phyloP scores from a whole-genome alignment of 78 protist genomes.

The Dictyostelium citrinum region DNA sequence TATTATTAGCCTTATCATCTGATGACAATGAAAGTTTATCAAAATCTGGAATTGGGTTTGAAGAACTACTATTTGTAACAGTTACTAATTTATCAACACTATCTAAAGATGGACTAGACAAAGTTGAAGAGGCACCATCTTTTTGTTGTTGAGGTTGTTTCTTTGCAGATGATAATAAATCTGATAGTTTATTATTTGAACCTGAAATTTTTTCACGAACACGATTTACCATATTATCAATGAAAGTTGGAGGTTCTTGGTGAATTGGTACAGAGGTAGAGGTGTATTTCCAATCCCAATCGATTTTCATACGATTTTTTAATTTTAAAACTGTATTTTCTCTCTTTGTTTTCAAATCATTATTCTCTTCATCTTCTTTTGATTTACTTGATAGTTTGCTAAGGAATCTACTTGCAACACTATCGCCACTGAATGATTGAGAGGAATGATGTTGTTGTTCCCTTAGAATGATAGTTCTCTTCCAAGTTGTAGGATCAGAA shows the following conservation, averaged over 20 bases:
- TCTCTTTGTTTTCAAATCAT: slow-evolving; percentile 32
- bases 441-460: slow-evolving; percentile 53
- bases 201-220: slow-evolving; percentile 5
- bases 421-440: slow-evolving; percentile 12
- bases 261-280: background rate
- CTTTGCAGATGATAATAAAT: background rate
- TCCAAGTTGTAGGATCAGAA: slow-evolving; percentile 58
- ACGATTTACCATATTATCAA: slow-evolving; percentile 2
- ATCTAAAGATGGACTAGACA: background rate
- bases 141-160: background rate
- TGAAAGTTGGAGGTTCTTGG: slow-evolving; percentile 1
- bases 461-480: background rate
- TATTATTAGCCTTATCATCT: background rate
- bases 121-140: background rate
- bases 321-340: slow-evolving; percentile 49
- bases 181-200: background rate
- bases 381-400: slow-evolving; percentile 25
- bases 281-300: slow-evolving; percentile 42
- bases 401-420: slow-evolving; percentile 41
- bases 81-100: background rate
- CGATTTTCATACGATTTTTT: slow-evolving; percentile 51
- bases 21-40: background rate
- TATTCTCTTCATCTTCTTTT: slow-evolving; percentile 14
- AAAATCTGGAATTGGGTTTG: background rate
- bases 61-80: background rate